Percentiles rank a stretch among this genome's conserved stretches.
Evolutionary conservation across 1,284 basidiomycete genomes (phyloP).

Genomic region (Boletus smithii): DNA sequence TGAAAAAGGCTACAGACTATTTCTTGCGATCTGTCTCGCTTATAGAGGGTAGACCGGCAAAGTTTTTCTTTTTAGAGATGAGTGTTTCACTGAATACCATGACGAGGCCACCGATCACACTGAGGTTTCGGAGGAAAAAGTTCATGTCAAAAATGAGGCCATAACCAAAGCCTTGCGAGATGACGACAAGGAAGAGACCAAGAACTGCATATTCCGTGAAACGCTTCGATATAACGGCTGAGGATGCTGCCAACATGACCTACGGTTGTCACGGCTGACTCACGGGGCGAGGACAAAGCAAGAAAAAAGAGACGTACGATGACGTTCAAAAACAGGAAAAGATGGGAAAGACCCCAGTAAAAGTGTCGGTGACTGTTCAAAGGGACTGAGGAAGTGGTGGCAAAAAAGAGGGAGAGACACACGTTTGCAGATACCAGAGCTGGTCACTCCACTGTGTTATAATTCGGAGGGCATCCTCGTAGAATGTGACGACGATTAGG

Average conservation of each 20-base stretch:
- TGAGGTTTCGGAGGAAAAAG: conserved; percentile 97
- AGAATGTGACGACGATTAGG: conserved; percentile 96
- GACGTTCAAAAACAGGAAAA: conserved; percentile 92
- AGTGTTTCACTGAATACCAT: conserved; percentile 99
- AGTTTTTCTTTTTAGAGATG: conserved; percentile 80
- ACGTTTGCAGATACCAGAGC: conserved; percentile 93
- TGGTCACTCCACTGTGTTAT: conserved; percentile 95
- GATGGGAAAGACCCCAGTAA: conserved; percentile 90
- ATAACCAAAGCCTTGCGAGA: conserved; percentile 94
- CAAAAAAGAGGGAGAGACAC: conserved; percentile 4
- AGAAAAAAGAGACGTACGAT: conserved; percentile 57
- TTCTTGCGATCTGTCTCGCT: conserved; percentile 97
- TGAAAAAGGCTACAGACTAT: conserved; percentile 64
- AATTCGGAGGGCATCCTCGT: conserved; percentile 95
- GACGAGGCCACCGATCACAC: conserved; percentile 87
- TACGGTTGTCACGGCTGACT: conserved; percentile 33
- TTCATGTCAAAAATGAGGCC: conserved; percentile 96
- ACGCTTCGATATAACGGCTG: conserved; percentile 83
- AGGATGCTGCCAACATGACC: conserved; percentile 90
- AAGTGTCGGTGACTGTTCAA: conserved; percentile 81
- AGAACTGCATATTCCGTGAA: conserved; percentile 88
- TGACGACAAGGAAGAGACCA: conserved; percentile 87
- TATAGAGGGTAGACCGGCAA: conserved; percentile 88
- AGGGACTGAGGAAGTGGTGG: neutral
- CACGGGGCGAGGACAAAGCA: neutral